Conservation (phyloP, 1,284 basidiomycete species). For the Rhodotorula sp. region DNA sequence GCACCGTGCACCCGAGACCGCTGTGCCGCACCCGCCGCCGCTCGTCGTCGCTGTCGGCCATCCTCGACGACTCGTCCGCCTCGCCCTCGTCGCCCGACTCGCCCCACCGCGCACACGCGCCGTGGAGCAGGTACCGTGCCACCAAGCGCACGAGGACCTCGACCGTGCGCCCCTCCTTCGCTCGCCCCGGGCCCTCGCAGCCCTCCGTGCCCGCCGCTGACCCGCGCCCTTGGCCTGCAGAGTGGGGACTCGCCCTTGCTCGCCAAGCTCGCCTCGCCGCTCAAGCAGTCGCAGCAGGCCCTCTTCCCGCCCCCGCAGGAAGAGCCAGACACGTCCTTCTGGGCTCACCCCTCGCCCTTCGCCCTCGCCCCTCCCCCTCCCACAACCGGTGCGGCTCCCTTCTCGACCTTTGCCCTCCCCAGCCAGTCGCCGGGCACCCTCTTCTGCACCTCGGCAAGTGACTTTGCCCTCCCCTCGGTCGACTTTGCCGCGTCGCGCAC, state of each 20-base stretch:
- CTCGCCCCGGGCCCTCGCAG: neutral
- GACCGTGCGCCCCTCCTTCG: neutral
- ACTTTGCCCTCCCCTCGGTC: constrained; percentile 20
- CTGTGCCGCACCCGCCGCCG: constrained; percentile 18
- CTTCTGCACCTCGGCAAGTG: constrained; percentile 16
- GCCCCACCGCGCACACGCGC: no score
- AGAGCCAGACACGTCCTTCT: neutral
- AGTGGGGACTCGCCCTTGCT: constrained; percentile 5
- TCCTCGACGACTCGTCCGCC: constrained; percentile 3
- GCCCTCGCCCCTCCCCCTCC: neutral
- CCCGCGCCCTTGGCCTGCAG: neutral
- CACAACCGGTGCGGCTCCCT: neutral
- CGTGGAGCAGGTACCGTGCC: no score
- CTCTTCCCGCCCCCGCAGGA: neutral
- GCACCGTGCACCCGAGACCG: constrained; percentile 12
- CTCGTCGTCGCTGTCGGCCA: constrained; percentile 22
- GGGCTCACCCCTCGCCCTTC: constrained; percentile 7
- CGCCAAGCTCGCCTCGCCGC: neutral
- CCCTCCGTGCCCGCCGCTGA: neutral
- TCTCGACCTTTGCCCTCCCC: neutral
- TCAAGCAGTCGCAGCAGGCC: constrained; percentile 3
- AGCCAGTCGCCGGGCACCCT: neutral
- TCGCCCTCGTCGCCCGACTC: neutral
- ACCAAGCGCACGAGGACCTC: neutral
- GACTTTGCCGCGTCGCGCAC: neutral